Base-by-base conservation (phyloP, 2,329 filamentous ascomycete species). In the Cladosporium sp. region DNA sequence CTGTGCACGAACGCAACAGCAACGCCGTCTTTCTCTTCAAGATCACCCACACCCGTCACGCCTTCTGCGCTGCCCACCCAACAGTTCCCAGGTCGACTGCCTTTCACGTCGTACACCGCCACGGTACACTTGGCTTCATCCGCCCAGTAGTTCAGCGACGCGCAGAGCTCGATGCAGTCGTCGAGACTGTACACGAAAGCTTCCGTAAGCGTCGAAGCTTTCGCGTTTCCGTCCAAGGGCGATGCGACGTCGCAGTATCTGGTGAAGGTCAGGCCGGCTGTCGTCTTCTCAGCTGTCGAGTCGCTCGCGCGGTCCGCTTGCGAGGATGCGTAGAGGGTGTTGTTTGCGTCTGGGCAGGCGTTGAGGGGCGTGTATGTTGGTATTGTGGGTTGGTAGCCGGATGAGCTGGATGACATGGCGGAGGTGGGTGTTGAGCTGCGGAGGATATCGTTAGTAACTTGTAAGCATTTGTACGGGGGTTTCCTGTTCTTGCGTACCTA, bases 161-260 rank as follows among this genome's bases (percentile, higher is more conserved):
- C 74, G 68, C 76, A 78, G 44, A 76, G 28, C 63, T 77, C 75
- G 32, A 78, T 71, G 70, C 76, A 78, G 65, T 78, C 76, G 67
- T 68, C 68, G 68, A 78, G 75, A 63, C 69, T 73, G 69, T 78
- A 78, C 21, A 77, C 76, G 67, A 73, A 78, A 8, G 74, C 75
- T 64, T 73, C 68, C 4, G 72, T 66, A 47, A 76, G 69, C 14
- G 66, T 68, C 26, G 68, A 64, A n/a, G 69, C 61, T 10, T 30
- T 34, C 5, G 61, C 60, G 11, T 24, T 32, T 7, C 69, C 62
- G 8, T 24, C 49, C 10, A 77, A 67, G 4, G 76, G 76, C 28
- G 69, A 73, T 49, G 70, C 60, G 66, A 74, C 64, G 60, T 74
- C 68, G 73, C 76, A 78, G 71, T 74, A 71, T 60, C 73, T 71